These are phyloP conservation scores for Talaromyces thailandensis DNA, from an alignment of 495 filamentous ascomycete genomes.

Conservation along the genomic window DNA sequence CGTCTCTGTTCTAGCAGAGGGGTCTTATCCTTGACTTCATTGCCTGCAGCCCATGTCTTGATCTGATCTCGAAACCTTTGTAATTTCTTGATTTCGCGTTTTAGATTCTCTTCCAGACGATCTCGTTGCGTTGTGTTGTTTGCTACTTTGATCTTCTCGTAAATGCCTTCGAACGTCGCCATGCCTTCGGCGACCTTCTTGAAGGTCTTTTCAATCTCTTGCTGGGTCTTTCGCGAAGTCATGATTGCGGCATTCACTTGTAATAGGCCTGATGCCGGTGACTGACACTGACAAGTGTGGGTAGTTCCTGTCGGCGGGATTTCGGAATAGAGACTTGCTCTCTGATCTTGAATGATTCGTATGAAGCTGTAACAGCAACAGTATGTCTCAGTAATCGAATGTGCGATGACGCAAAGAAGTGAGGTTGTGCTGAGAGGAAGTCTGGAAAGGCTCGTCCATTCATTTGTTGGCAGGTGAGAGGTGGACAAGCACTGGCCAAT, in stretches of 20 bases:
- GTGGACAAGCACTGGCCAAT: background rate
- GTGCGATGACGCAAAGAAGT: background rate
- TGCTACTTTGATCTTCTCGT: conserved; percentile 89
- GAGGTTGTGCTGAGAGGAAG: background rate
- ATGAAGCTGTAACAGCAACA: too few relatives aligned
- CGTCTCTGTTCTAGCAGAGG: conserved; percentile 88
- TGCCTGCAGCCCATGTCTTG: conserved; percentile 94
- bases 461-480: background rate
- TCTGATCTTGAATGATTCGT: background rate
- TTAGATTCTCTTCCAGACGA: conserved; percentile 93
- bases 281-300: background rate
- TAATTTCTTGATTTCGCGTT: conserved; percentile 99
- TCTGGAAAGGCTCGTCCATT: background rate
- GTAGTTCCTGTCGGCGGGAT: background rate
- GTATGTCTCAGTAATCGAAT: background rate
- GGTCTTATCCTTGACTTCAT: conserved; percentile 98
- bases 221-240: conserved; percentile 89
- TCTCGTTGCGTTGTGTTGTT: conserved; percentile 93
- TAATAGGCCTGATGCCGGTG: conserved; percentile 7
- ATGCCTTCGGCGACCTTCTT: conserved; percentile 93
- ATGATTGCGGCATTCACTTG: conserved; percentile 42
- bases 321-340: background rate
- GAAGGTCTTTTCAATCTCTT: conserved; percentile 98
- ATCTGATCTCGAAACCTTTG: conserved; percentile 96
- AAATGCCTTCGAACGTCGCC: conserved; percentile 81